Percentiles rank a stretch among this genome's conserved stretches.
These are phyloP conservation scores for Sporobolomyces pararoseus DNA, from an alignment of 768 basidiomycete species.

Conservation along the genomic window DNA sequence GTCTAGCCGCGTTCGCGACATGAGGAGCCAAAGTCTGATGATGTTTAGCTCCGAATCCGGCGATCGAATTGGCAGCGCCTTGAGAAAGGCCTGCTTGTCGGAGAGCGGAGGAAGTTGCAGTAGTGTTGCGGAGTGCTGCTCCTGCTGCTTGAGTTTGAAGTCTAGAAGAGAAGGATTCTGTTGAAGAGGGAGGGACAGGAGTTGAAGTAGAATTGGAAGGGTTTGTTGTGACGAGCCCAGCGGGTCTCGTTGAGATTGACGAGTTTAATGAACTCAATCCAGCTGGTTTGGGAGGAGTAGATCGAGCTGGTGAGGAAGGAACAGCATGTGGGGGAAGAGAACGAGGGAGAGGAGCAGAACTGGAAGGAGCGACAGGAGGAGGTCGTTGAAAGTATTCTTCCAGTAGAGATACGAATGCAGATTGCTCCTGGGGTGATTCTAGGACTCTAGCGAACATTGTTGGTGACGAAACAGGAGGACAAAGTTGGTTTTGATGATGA, in stretches of 20 bases:
- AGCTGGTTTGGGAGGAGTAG: not conserved
- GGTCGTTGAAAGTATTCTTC: conserved; percentile 17
- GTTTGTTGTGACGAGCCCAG: not conserved
- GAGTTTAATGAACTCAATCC: no score
- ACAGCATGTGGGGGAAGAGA: not conserved
- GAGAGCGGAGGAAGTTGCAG: conserved; percentile 1
- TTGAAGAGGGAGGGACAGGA: not conserved
- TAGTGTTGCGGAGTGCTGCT: not conserved
- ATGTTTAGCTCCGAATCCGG: not conserved
- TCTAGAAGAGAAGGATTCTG: conserved; percentile 2
- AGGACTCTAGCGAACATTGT: no score
- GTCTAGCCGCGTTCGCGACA: not conserved
- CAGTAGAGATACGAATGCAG: conserved; percentile 12
- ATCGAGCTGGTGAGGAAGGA: not conserved
- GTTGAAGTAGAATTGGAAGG: not conserved
- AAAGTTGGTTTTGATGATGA: no score
- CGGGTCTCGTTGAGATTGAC: no score
- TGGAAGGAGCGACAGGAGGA: not conserved
- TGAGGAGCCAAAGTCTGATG: not conserved
- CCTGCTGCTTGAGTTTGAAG: not conserved
- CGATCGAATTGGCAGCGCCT: not conserved
- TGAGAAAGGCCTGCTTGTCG: conserved; percentile 2
- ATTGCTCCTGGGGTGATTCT: not conserved
- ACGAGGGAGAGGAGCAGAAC: not conserved
- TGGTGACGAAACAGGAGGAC: no score